Conservation (phyloP, 2,329 filamentous ascomycete genomes). For the Calonectria leucothoes region DNA sequence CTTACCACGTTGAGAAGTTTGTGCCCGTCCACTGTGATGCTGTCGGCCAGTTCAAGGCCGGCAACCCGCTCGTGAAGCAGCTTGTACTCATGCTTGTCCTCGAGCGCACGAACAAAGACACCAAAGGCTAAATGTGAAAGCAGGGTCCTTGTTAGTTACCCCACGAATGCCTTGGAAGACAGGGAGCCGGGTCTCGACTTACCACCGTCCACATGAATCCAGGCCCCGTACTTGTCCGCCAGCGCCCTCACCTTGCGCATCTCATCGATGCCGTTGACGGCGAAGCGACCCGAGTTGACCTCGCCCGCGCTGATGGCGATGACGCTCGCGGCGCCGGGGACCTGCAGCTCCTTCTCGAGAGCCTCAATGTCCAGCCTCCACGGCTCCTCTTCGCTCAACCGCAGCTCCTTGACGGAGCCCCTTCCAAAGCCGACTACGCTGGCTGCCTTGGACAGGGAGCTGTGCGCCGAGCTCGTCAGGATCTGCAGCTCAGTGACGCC, state of each 20-base stretch:
- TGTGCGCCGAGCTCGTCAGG: conserved; percentile 85
- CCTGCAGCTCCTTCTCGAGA: conserved; percentile 70
- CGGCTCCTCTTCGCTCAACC: conserved; percentile 61
- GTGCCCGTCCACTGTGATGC: conserved; percentile 87
- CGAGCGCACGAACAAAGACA: conserved; percentile 78
- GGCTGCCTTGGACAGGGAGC: conserved; percentile 85
- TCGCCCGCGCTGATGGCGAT: conserved; percentile 87
- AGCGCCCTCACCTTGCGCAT: conserved; percentile 73
- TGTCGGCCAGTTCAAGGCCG: conserved; percentile 85
- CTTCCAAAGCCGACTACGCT: conserved; percentile 84
- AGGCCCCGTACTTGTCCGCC: conserved; percentile 79
- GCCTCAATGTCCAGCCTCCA: conserved; percentile 77
- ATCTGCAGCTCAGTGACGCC: conserved; percentile 78
- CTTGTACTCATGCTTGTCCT: conserved; percentile 66
- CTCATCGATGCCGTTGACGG: conserved; percentile 68
- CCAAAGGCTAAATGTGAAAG: conserved; percentile 78
- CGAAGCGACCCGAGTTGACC: conserved; percentile 89
- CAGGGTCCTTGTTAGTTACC: conserved; percentile 16
- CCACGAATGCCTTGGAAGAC: neutral
- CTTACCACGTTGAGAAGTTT: conserved; percentile 90
- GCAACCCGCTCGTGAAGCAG: conserved; percentile 61
- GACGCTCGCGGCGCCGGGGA: conserved; percentile 72
- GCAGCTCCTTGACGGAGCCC: conserved; percentile 72
- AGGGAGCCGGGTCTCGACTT: conserved; percentile 34
- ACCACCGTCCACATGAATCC: conserved; percentile 91